Evolutionary conservation across 2,329 filamentous ascomycete genomes (phyloP), one percentile per base, ranked within the genome.

Genomic region (Stagonosporopsis rhizophila): DNA sequence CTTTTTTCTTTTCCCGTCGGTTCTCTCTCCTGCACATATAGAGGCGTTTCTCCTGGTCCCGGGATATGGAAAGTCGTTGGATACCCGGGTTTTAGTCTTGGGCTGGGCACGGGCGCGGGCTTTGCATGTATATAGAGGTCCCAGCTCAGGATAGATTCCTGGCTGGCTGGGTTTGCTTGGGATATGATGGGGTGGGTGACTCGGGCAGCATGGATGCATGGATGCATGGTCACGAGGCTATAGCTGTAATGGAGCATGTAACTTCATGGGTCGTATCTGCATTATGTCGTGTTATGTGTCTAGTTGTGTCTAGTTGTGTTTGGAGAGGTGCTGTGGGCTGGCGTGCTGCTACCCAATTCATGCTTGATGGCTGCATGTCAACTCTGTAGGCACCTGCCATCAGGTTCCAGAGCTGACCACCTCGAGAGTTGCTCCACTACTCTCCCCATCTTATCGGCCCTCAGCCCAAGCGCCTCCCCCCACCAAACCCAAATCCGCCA

Each of bases 391-490:
- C 9, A 12, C 30, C 9, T 19, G n/a, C 9, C 2, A 11, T 30
- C 35, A 38, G 23, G 2, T 1, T 6, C 2, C 8, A 20, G 17
- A 17, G 9, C n/a, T 38, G 35, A 25, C 38, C 38, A 25, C 38
- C 38, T 25, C 5, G 6, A 12, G 4, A 22, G 12, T 19, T 20
- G 19, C 19, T 17, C n/a, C 19, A 11, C 17, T 22, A 4, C 28
- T 44, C 17, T 45, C 42, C 14, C n/a, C 20, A 2, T 12, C 20
- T 25, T 4, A 6, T 15, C 38, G 3, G 1, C 34, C 19, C 34
- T 37, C 34, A 17, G 3, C 64, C 66, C 51, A 73, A 56, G 39
- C 68, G 66, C 56, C 69, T 65, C 39, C 71, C 71, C 39, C 67
- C 66, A 3, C 62, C 62, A 20, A 74, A 67, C 27, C 62, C 63